Base-by-base conservation (phyloP, 2,329 filamentous ascomycete genomes). In the Bipolaris zeicola region DNA sequence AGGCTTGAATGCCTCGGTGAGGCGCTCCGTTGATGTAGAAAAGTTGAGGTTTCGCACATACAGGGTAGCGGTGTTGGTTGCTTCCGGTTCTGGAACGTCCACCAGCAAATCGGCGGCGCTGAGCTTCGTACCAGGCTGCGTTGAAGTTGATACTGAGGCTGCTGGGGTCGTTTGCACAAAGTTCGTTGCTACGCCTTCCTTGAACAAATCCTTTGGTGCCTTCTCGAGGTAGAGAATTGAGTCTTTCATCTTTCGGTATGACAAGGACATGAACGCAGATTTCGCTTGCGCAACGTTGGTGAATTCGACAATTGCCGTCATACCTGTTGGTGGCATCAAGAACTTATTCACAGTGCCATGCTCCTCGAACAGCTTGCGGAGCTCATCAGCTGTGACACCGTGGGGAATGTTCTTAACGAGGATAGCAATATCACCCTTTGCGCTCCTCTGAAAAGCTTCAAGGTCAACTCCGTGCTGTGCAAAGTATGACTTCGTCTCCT, bases 41-140 rank as follows among this genome's bases (percentile, higher is more conserved):
- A 98, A 99, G 80, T 93, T 96, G 67, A 99, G 83, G 77, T 98
- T 98, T 71, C 92, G 89, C 65, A 99, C 89, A 76, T 95, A 98
- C 14, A 99, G 81, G 4, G 94, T 96, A n/a, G 87, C 86, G 14
- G 89, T 89, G 67, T 91, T 86, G 8, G 81, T 68, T 43, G 80
- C 76, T 36, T 84, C 79, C 54, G 87, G 82, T 42, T 73, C 79
- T 66, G 81, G 79, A 59, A 81, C 81, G 58, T 80, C 79, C 68
- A 87, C 85, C 60, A 93, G 81, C 48, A 94, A 78, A 62, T 93
- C 90, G 48, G 84, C 82, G 28, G 86, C 85, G 55, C 87, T 90
- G 46, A 87, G 76, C 73, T 91, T 92, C 66, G 64, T 61, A 11
- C 58, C 65, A 13, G 66, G 55, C 49, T 66, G 65, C 4, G 36